These are phyloP conservation scores for Phaffia rhodozyma DNA, from an alignment of 1,284 basidiomycete genomes.

Conservation along the genomic window DNA sequence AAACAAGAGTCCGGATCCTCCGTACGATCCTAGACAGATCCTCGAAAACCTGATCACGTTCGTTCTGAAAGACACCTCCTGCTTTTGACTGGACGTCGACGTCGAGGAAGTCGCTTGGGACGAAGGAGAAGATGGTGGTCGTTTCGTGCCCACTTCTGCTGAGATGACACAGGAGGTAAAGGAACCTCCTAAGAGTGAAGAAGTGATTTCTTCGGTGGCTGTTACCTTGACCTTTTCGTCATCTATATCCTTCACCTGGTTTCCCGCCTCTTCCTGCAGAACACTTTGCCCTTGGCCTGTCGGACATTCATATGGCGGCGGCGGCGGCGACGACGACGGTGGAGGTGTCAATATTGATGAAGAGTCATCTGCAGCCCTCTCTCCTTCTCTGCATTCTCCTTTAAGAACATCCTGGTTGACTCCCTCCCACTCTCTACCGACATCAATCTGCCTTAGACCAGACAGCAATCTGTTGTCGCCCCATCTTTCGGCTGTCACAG, in stretches of 20 bases:
- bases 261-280: background rate
- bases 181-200: background rate
- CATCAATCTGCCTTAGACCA: background rate
- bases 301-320: background rate
- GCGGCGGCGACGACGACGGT: background rate
- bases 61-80: background rate
- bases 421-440: background rate
- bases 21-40: constrained; percentile 8
- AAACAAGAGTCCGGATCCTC: constrained; percentile 6
- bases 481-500: background rate
- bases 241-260: background rate
- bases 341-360: background rate
- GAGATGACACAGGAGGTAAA: background rate
- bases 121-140: background rate
- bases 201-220: background rate
- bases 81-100: background rate
- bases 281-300: background rate
- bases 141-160: background rate
- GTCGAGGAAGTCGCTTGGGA: background rate
- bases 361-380: background rate
- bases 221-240: background rate
- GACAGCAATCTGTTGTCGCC: background rate
- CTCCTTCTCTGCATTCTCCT: background rate
- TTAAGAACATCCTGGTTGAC: background rate
- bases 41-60: background rate